Base-by-base conservation (phyloP, 2,329 filamentous ascomycete genomes). In the Ceratocystis diversiconidia region DNA sequence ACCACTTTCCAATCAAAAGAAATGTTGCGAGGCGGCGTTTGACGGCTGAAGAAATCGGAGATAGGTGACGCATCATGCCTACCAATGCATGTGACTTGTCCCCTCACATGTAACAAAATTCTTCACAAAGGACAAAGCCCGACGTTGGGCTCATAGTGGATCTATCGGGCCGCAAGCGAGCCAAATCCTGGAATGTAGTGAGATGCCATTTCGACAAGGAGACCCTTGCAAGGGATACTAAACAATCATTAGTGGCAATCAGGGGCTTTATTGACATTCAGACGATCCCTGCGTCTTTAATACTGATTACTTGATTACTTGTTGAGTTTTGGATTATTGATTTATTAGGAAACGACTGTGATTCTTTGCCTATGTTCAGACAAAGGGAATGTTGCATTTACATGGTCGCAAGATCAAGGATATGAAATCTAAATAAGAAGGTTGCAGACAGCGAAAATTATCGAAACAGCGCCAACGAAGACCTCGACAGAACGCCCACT, bases 381-480 rank as follows among this genome's bases (percentile, higher is more conserved):
- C 15, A 2, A 5, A 2, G 30, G 4, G 28, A 55, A 4, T 44
- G n/a, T 12, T 46, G 57, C 25, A 25, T 30, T 25, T 12, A 22
- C 12, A 15, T 7, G 2, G 12, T n/a, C 4, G 7, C 1, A 5
- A 19, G 2, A 12, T 1, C 12, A 32, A 19, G 3, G 7, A 46
- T 19, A 25, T 3, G 2, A 5, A 2, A 15, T 32, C 55, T 64
- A 64, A n/a, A 61, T 19, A 7, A 63, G 5, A 28, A 65, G 32
- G 15, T 59, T 64, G 30, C 32, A 67, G 5, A 67, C 4, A 15
- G 65, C 65, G n/a, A 64, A 59, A 2, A 43, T 59, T 8, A 65
- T 28, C 15, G 66, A 62, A 1, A 63, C 30, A 12, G 19, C 25
- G 10, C 41, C 48, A 60, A 60, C 63, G 2, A 60, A 3, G n/a